Percentiles rank a stretch among this genome's conserved stretches.
phyloP scores from a whole-genome alignment of 345 rosid species.

The Erodium maritimum region DNA sequence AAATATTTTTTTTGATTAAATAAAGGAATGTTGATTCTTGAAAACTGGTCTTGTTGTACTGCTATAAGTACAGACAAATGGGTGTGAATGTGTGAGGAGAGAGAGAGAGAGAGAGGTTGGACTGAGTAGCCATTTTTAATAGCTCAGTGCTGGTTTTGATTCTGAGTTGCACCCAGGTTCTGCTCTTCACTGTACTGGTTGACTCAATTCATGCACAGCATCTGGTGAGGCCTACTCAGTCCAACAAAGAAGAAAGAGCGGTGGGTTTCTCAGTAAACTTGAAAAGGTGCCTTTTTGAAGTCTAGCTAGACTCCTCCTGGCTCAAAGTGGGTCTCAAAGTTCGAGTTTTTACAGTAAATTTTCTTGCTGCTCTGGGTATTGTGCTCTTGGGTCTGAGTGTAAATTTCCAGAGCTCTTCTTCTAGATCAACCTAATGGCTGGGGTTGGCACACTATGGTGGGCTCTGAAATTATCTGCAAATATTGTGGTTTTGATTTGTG shows the following conservation, averaged over 20 bases:
- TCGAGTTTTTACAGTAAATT: not conserved
- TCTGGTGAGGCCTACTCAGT: no score
- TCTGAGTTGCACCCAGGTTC: not conserved
- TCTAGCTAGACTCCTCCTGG: no score
- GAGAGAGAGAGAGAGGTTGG: not conserved
- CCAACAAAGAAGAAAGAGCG: no score
- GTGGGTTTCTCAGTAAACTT: no score
- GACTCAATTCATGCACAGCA: not conserved
- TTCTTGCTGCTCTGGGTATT: no score
- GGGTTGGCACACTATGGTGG: slow-evolving; percentile 2
- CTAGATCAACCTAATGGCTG: not conserved
- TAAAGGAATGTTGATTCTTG: not conserved
- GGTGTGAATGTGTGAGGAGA: not conserved
- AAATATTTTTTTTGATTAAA: no score
- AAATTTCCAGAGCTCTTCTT: not conserved
- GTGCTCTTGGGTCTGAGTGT: no score
- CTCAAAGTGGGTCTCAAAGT: not conserved
- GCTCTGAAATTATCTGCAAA: slow-evolving; percentile 4
- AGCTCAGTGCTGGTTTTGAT: not conserved
- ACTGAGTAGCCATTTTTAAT: not conserved
- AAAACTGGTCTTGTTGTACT: not conserved
- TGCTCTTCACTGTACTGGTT: no score
- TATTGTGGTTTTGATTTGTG: slow-evolving; percentile 11
- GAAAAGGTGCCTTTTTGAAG: not conserved
- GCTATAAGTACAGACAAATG: not conserved